Conservation (phyloP, 768 basidiomycete species). For the Inosperma sp. region DNA sequence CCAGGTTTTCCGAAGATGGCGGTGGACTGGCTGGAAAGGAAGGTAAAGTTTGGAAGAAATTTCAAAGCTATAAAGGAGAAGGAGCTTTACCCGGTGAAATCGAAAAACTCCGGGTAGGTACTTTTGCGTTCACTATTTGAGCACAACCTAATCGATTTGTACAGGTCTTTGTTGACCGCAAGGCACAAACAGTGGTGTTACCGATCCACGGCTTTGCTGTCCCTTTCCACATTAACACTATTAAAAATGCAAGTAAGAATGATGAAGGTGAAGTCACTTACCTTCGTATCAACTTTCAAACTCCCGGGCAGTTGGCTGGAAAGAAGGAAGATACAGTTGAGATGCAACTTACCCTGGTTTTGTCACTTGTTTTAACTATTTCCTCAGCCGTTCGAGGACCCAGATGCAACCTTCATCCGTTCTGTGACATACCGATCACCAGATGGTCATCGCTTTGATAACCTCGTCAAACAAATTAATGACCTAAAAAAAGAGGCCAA, state of each 20-base stretch:
- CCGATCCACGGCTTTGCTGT: constrained; percentile 95
- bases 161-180: constrained; percentile 89
- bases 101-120: constrained; percentile 70
- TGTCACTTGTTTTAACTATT: neutral
- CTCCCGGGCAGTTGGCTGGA: constrained; percentile 93
- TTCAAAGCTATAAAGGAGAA: constrained; percentile 96
- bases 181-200: constrained; percentile 82
- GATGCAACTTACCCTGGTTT: constrained; percentile 8
- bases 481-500: constrained; percentile 95
- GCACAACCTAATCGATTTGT: neutral
- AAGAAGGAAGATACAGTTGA: constrained; percentile 97
- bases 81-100: constrained; percentile 82
- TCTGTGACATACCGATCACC: constrained; percentile 91
- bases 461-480: constrained; percentile 86
- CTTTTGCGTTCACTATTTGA: neutral
- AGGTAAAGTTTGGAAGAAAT: constrained; percentile 91
- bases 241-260: constrained; percentile 96
- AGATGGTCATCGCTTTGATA: constrained; percentile 86
- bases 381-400: constrained; percentile 87
- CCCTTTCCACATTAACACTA: constrained; percentile 96
- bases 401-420: constrained; percentile 92
- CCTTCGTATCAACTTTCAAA: constrained; percentile 96
- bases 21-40: constrained; percentile 72
- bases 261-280: constrained; percentile 95
- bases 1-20: constrained; percentile 79